Conservation (phyloP, 1,284 basidiomycete species). For the Cyathus olla region DNA sequence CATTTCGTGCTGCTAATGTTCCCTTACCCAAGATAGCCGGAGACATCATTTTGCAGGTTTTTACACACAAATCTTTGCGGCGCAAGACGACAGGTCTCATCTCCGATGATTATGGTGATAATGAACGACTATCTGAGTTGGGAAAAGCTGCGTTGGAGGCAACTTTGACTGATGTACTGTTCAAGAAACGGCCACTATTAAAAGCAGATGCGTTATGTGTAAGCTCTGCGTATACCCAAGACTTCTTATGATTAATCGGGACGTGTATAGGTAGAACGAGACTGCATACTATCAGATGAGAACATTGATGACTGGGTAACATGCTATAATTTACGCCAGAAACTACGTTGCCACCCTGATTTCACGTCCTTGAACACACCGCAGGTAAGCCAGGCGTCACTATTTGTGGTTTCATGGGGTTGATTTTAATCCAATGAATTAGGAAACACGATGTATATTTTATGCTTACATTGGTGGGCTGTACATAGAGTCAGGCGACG, state of each 20-base stretch:
- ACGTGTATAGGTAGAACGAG: conserved; percentile 42
- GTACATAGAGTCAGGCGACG: conserved; percentile 64
- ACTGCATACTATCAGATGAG: conserved; percentile 53
- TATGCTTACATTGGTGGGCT: conserved; percentile 76
- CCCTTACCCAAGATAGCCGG: conserved; percentile 50
- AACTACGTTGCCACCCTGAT: conserved; percentile 65
- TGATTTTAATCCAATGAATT: conserved; percentile 3
- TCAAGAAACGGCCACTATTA: conserved; percentile 64
- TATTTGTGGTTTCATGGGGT: not conserved
- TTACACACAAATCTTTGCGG: conserved; percentile 73
- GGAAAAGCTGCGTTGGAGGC: conserved; percentile 64
- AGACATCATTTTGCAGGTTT: conserved; percentile 72
- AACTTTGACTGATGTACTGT: conserved; percentile 61
- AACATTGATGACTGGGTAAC: conserved; percentile 69
- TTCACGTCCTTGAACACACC: conserved; percentile 52
- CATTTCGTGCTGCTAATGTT: conserved; percentile 12
- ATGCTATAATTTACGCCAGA: conserved; percentile 66
- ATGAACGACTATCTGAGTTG: conserved; percentile 65
- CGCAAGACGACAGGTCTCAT: conserved; percentile 47
- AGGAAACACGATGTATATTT: conserved; percentile 73
- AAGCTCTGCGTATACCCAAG: too few species aligned
- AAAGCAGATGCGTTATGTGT: conserved; percentile 54
- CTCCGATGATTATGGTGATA: conserved; percentile 62
- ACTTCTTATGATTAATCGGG: not conserved
- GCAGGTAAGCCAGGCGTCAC: conserved; percentile 53